phyloP scores from a whole-genome alignment of 2,329 filamentous ascomycete genomes.

The Talaromyces sp. region DNA sequence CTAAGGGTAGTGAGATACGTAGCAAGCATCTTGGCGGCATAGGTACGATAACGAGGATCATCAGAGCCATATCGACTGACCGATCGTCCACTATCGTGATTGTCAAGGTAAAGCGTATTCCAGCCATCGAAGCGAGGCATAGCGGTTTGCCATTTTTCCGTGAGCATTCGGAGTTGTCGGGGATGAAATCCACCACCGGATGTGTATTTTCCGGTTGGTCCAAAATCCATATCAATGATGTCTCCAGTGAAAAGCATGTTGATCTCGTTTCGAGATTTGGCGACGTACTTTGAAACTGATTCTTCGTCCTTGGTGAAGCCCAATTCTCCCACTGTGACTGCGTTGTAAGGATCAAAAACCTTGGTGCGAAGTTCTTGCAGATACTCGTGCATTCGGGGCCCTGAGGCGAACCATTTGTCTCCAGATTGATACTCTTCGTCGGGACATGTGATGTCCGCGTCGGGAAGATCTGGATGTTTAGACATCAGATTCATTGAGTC shows the following conservation, averaged over 20 bases:
- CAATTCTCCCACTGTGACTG: not conserved
- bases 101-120: constrained; percentile 60
- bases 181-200: not conserved
- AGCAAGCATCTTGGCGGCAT: constrained; percentile 22
- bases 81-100: constrained; percentile 55
- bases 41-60: constrained; percentile 27
- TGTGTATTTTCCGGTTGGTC: not conserved
- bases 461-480: constrained; percentile 53
- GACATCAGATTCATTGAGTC: constrained; percentile 67
- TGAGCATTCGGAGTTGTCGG: not conserved
- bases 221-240: not conserved
- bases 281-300: not conserved
- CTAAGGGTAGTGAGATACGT: constrained; percentile 52
- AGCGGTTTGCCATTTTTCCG: not conserved
- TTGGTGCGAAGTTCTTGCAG: not conserved
- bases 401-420: constrained; percentile 58
- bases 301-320: not conserved
- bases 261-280: not conserved
- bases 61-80: constrained; percentile 36
- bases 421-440: constrained; percentile 49
- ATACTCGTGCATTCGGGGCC: constrained; percentile 27
- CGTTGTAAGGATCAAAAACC: not conserved
- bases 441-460: constrained; percentile 45
- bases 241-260: not conserved
- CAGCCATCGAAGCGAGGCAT: constrained; percentile 55